Percentiles rank a stretch among this genome's conserved stretches.
Evolutionary conservation across 148 eudicot species (phyloP).

Genomic region (Chenopodium album): DNA sequence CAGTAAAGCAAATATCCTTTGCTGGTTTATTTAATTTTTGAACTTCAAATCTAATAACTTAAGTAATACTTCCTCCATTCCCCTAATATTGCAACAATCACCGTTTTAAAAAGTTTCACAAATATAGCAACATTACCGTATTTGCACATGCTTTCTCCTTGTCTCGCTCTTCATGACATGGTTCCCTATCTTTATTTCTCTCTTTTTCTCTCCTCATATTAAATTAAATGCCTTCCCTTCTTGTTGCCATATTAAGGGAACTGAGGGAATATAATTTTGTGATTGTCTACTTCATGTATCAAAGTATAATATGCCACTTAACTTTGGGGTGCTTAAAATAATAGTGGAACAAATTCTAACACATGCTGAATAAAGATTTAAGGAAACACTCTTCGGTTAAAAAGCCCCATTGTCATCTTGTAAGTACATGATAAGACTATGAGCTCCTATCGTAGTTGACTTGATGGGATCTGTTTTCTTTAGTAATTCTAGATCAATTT

Average conservation of each 20-base stretch:
- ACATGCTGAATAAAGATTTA: neutral
- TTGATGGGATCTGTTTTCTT: neutral
- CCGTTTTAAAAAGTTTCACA: too few relatives aligned
- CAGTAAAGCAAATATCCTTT: neutral
- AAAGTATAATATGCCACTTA: neutral
- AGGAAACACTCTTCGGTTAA: neutral
- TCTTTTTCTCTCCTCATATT: too few relatives aligned
- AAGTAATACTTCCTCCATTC: neutral
- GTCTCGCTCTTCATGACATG: too few relatives aligned
- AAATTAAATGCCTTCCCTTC: too few relatives aligned
- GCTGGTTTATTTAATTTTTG: neutral
- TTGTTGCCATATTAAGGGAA: too few relatives aligned
- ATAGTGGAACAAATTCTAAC: neutral
- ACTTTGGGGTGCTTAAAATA: neutral
- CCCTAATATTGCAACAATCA: too few relatives aligned
- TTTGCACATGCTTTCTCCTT: too few relatives aligned
- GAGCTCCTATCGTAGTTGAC: neutral
- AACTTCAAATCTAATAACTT: neutral
- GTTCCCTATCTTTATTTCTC: too few relatives aligned
- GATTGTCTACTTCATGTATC: neutral
- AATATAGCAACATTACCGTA: too few relatives aligned
- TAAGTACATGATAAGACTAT: neutral
- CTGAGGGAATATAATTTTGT: neutral
- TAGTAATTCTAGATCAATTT: neutral
- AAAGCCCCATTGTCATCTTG: neutral